Base-by-base conservation (phyloP, 176 grass and related monocot species). In the Canna indica region DNA sequence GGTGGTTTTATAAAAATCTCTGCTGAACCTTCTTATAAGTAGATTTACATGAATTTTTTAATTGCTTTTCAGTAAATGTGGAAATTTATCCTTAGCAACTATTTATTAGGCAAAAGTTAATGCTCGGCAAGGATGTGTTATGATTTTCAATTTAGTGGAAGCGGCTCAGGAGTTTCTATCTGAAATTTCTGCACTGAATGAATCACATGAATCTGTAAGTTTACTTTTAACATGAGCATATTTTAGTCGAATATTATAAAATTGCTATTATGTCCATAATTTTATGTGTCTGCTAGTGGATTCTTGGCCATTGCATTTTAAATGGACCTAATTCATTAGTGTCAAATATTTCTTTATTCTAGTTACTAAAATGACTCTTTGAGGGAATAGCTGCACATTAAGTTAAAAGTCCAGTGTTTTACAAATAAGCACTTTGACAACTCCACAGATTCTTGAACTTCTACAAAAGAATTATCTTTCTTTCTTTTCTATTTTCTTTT, bases 61-160 rank as follows among this genome's bases (percentile, higher is more conserved):
- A 32, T 32, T 2, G 4, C 17, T 41, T 38, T 12, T 25, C 9
- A 33, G 24, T 66, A 38, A n/a, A 39, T 66, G 20, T 36, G 29
- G 18, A 38, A 38, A 39, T 33, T 66, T 66, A 3, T 24, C 35
- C 34, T 39, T n/a, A 66, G 24, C 63, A 36, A 25, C 72, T 71
- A 69, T 48, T 77, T 72, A 22, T 58, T 70, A 96, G 93, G 93
- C 88, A 83, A 91, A 85, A 64, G 85, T 85, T 85, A 88, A 91
- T 89, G 85, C 88, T 5, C 82, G 85, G 83, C 88, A 91, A 81
- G 93, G 93, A 36, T 88, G 93, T 76, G 83, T 91, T 70, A 96
- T 96, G 93, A 91, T 96, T 82, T 91, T 86, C 47, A 72, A 91
- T 81, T 83, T 96, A 76, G 81, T 96, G n/a, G 93, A 91, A 83